Percentiles rank a stretch among this genome's conserved stretches.
Conservation (phyloP, 805 yeast species). For the Candida mattraensis region DNA sequence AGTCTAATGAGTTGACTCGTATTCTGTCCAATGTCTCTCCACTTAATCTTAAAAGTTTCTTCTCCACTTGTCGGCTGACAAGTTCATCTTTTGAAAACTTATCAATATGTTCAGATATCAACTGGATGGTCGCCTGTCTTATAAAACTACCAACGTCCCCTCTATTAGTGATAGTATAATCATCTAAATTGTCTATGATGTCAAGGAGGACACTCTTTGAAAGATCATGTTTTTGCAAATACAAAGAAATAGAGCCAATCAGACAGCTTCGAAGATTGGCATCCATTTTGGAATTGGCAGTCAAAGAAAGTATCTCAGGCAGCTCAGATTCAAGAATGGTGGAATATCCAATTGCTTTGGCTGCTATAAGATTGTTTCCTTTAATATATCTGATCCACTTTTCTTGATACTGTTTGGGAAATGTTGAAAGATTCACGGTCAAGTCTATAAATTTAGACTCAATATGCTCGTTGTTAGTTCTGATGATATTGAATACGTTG, state of each 20-base stretch:
- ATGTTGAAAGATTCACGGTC: conserved; percentile 13
- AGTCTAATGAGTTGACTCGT: conserved; percentile 40
- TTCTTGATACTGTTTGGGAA: conserved; percentile 20
- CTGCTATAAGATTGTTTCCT: conserved; percentile 38
- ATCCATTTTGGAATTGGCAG: conserved; percentile 31
- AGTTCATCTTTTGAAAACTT: conserved; percentile 10
- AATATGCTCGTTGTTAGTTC: conserved; percentile 24
- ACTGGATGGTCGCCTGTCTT: conserved; percentile 46
- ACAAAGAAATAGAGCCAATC: conserved; percentile 26
- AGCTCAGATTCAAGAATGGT: conserved; percentile 17
- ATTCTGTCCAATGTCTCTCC: conserved; percentile 65
- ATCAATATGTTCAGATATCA: conserved; percentile 35
- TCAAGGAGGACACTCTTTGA: conserved; percentile 6
- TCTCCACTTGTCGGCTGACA: conserved; percentile 23
- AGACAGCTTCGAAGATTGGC: conserved; percentile 27
- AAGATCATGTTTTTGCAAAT: conserved; percentile 21
- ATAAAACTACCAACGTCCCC: conserved; percentile 92
- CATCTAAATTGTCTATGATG: conserved; percentile 53
- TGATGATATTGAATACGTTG: conserved; percentile 29
- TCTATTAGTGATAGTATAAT: conserved; percentile 73
- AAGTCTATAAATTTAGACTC: conserved; percentile 33
- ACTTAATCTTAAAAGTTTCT: conserved; percentile 51
- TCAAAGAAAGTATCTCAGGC: conserved; percentile 27
- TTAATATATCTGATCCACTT: conserved; percentile 40
- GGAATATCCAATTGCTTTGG: conserved; percentile 37